A percentile compares a stretch with the other conserved stretches of the same genome.
These are phyloP conservation scores for Tetrahymena borealis DNA, from an alignment of 73 alveolate species.

Conservation along the genomic window DNA sequence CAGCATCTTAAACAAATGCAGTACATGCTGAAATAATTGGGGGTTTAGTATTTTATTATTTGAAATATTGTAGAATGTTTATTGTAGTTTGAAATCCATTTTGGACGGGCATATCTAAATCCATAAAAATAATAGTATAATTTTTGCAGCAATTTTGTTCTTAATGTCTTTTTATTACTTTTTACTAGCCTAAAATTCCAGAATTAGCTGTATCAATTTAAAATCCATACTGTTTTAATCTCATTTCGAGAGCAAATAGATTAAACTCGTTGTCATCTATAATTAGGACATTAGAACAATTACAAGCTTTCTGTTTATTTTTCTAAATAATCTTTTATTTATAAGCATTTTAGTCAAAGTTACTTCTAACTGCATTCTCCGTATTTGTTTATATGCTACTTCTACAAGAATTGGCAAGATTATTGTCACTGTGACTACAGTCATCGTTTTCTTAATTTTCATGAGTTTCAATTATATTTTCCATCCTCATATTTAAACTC, in stretches of 20 bases:
- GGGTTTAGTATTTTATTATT: not conserved
- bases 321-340: not conserved
- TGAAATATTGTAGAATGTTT: not conserved
- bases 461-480: not conserved
- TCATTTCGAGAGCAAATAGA: not conserved
- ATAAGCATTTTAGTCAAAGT: not conserved
- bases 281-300: not conserved
- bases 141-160: not conserved
- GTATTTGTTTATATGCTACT: not conserved
- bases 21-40: not conserved
- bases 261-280: not conserved
- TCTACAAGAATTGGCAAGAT: not conserved
- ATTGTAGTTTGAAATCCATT: not conserved
- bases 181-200: not conserved
- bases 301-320: not conserved
- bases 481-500: not conserved
- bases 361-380: not conserved
- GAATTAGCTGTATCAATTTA: not conserved
- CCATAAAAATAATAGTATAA: not conserved
- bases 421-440: not conserved
- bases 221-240: not conserved
- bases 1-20: not conserved
- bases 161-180: not conserved
- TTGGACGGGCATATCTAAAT: not conserved
- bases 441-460: not conserved